Evolutionary conservation across 1,139 yeast genomes (phyloP), one percentile per base, ranked within the genome.

Genomic region (Geotrichum histeridarum): DNA sequence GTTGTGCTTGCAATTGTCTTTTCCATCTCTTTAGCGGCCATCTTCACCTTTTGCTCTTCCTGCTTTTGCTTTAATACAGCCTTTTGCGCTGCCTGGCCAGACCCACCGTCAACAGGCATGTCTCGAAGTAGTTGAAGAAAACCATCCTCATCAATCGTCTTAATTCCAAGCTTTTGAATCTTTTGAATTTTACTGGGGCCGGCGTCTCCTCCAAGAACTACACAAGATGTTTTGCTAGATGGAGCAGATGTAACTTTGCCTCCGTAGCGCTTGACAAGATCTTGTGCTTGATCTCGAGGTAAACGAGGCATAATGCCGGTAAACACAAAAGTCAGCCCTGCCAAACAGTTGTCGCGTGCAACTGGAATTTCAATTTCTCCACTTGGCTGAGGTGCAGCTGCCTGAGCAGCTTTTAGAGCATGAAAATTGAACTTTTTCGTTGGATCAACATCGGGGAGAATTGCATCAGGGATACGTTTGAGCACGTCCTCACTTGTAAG

Each of bases 71-170:
- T 87, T 42, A 74, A 75, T 59, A 82, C 76, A 0, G 95, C 95
- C 61, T 80, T 81, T 56, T 79, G 78, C 0, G 98, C 98, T 1
- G 76, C 80, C 14, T 73, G 86, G 15, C 95, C 88, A 44, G 80
- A 80, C 0, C 99, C 99, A 32, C 99, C 99, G 61, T 86, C 91
- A 4, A 84, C 84, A 0, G 99, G 99, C 95, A 93, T 88, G 9
- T 81, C 78, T 14, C 76, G 67, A 53, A 93, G 76, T 59, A 93
- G 74, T 61, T 83, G 81, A 47, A 87, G 71, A 63, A 94, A 90
- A 0, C 99, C 99, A 6, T 80, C 86, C 67, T 93, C 96, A 64
- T 83, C 83, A 57, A 93, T 86, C 31, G 95, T 88, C 68, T 91
- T 91, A 53, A 88, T 80, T 9, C 80, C 79, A 60, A 84, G 73